These are phyloP conservation scores for Xylariomycetidae sp. DNA, from an alignment of 2,329 filamentous ascomycete genomes.

Conservation along the genomic window DNA sequence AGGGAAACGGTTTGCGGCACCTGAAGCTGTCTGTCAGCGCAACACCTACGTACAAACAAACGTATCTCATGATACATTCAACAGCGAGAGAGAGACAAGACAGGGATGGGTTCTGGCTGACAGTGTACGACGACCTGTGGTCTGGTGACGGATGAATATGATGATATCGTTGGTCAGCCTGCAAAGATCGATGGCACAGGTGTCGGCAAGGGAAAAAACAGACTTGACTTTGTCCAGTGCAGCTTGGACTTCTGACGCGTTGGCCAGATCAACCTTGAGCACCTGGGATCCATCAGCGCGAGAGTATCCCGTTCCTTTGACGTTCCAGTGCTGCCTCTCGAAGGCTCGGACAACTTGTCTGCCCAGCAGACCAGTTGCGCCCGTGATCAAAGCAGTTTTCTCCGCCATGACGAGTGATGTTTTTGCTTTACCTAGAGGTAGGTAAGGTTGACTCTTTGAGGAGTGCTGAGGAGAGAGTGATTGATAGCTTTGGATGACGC, in stretches of 20 bases:
- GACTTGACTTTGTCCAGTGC: constrained; percentile 54
- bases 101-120: constrained; percentile 36
- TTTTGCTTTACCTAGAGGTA: neutral
- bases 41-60: neutral
- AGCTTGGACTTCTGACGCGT: constrained; percentile 41
- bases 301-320: constrained; percentile 68
- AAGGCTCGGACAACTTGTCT: constrained; percentile 73
- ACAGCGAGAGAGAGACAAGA: no score
- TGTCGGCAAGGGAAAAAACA: constrained; percentile 4
- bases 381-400: constrained; percentile 69
- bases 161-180: neutral
- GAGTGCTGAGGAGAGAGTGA: no score
- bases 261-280: constrained; percentile 53
- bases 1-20: constrained; percentile 82
- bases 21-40: constrained; percentile 35
- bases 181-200: neutral
- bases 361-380: constrained; percentile 79
- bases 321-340: constrained; percentile 60
- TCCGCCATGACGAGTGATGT: constrained; percentile 29
- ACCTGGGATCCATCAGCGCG: constrained; percentile 67
- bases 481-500: no score
- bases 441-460: neutral
- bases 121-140: constrained; percentile 79
- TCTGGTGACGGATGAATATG: constrained; percentile 35
- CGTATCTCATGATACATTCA: no score